These are phyloP conservation scores for Apiotrichum veenhuisii DNA, from an alignment of 1,284 basidiomycete genomes.

Conservation along the genomic window DNA sequence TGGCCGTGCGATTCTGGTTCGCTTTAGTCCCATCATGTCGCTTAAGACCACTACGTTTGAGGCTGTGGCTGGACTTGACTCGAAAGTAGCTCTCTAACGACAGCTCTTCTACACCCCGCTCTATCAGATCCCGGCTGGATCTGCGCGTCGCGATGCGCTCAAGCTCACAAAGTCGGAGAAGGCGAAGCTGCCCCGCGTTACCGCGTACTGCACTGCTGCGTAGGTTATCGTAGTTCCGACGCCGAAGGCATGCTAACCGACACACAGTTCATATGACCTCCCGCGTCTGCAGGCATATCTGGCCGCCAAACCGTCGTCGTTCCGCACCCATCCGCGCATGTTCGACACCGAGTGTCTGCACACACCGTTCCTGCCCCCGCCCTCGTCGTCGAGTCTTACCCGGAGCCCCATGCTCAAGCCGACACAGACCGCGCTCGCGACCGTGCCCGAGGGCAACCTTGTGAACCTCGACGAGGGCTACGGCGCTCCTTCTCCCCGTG, in stretches of 20 bases:
- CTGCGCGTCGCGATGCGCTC: slow-evolving; percentile 83
- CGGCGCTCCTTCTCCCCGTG: background rate
- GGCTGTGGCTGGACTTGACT: too few species aligned
- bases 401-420: slow-evolving; percentile 9
- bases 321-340: slow-evolving; percentile 73
- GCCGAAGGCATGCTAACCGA: background rate
- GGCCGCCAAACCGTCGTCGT: slow-evolving; percentile 70
- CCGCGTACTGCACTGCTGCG: slow-evolving; percentile 91
- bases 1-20: too few species aligned
- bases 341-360: slow-evolving; percentile 50
- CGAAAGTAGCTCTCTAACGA: too few species aligned
- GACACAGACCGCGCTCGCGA: background rate
- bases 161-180: slow-evolving; percentile 89
- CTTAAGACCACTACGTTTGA: too few species aligned
- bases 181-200: slow-evolving; percentile 87
- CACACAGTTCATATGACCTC: slow-evolving; percentile 74
- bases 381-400: slow-evolving; percentile 11
- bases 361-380: slow-evolving; percentile 47
- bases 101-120: slow-evolving; percentile 79
- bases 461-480: slow-evolving; percentile 35
- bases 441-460: slow-evolving; percentile 43
- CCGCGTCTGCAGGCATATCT: slow-evolving; percentile 83
- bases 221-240: slow-evolving; percentile 48
- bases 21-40: too few species aligned
- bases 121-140: slow-evolving; percentile 87